Evolutionary conservation across 192 early-diverging fungal species (phyloP).

Genomic region (Phlyctochytrium arcticum): DNA sequence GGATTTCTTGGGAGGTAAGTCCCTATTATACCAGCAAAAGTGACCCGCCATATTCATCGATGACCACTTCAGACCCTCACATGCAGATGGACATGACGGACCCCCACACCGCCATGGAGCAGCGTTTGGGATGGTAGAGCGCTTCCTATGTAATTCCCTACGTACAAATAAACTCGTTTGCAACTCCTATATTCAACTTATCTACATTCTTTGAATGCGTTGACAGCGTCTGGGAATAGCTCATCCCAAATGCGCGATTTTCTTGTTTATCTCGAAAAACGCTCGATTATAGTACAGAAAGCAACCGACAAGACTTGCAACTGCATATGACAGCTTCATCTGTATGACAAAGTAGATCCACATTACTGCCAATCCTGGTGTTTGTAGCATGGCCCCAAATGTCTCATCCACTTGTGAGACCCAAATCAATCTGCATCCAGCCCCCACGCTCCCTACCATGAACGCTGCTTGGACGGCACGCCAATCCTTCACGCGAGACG

Average conservation of each 20-base stretch:
- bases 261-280: neutral
- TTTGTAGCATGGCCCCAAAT: slow-evolving; percentile 33
- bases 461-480: slow-evolving; percentile 14
- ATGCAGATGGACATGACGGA: slow-evolving; percentile 59
- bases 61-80: slow-evolving; percentile 41
- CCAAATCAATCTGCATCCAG: slow-evolving; percentile 16
- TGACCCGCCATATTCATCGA: slow-evolving; percentile 1
- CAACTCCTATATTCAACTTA: too few relatives aligned
- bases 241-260: too few relatives aligned
- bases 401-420: slow-evolving; percentile 13
- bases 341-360: slow-evolving; percentile 37
- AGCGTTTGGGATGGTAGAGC: too few relatives aligned
- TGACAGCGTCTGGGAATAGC: too few relatives aligned
- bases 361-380: slow-evolving; percentile 34
- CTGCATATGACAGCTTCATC: slow-evolving; percentile 19
- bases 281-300: slow-evolving; percentile 19
- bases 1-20: slow-evolving; percentile 79
- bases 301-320: slow-evolving; percentile 3
- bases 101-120: slow-evolving; percentile 65
- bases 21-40: neutral
- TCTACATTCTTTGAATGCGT: too few relatives aligned
- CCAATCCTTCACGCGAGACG: slow-evolving; percentile 1
- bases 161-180: too few relatives aligned
- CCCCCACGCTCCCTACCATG: slow-evolving; percentile 6
- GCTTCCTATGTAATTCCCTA: too few relatives aligned